Evolutionary conservation across 2,329 filamentous ascomycete species (phyloP).

Genomic region (Hypomyces rosellus): DNA sequence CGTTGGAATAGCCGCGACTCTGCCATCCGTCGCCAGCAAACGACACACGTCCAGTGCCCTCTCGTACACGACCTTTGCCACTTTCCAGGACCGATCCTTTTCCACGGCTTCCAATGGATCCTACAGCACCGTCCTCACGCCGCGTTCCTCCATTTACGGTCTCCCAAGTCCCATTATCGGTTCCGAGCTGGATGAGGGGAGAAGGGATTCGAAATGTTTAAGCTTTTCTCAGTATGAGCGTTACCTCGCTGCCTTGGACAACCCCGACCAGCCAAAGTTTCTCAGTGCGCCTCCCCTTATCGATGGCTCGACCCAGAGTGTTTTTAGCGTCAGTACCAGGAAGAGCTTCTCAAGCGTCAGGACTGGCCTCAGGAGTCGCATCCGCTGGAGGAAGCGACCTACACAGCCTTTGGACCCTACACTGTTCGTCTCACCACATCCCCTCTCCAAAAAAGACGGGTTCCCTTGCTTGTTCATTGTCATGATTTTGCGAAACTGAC

Average conservation of each 20-base stretch:
- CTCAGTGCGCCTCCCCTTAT: slow-evolving; percentile 26
- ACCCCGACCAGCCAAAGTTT: slow-evolving; percentile 36
- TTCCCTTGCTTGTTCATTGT: background rate
- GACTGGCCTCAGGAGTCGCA: slow-evolving; percentile 36
- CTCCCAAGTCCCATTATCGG: slow-evolving; percentile 16
- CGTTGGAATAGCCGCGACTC: slow-evolving; percentile 27
- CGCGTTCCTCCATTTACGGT: slow-evolving; percentile 35
- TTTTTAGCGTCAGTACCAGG: slow-evolving; percentile 39
- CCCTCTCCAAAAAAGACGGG: background rate
- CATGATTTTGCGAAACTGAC: background rate
- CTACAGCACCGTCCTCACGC: slow-evolving; percentile 35
- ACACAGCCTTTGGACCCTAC: slow-evolving; percentile 25
- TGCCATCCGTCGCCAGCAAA: slow-evolving; percentile 24
- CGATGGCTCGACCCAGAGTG: slow-evolving; percentile 30
- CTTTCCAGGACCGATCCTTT: slow-evolving; percentile 36
- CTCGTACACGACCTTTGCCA: slow-evolving; percentile 36
- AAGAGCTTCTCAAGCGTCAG: slow-evolving; percentile 41
- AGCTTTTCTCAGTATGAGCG: slow-evolving; percentile 48
- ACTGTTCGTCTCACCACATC: slow-evolving; percentile 26
- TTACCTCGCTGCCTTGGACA: slow-evolving; percentile 40
- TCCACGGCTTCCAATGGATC: slow-evolving; percentile 40
- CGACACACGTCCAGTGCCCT: slow-evolving; percentile 34
- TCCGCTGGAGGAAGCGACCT: slow-evolving; percentile 37
- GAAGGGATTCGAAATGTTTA: slow-evolving; percentile 30
- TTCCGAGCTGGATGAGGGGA: slow-evolving; percentile 5